Percentiles rank a stretch among this genome's conserved stretches.
phyloP scores from a whole-genome alignment of 2,329 filamentous ascomycete genomes.

The Verticillium nubilum region DNA sequence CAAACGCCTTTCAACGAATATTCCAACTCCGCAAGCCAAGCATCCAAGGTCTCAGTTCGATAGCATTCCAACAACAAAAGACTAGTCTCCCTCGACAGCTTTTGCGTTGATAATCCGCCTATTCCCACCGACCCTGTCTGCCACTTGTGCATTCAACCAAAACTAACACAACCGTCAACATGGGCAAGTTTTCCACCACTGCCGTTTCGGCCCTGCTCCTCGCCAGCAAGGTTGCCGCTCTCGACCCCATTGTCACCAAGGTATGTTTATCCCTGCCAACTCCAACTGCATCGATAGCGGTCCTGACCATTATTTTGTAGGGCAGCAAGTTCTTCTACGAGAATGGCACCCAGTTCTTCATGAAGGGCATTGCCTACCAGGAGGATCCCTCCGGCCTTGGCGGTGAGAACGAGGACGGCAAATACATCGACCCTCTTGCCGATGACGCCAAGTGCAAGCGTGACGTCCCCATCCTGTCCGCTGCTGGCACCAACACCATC shows the following conservation, averaged over 20 bases:
- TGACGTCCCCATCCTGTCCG: constrained; percentile 74
- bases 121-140: neutral
- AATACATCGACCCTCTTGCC: constrained; percentile 79
- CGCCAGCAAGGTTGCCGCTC: constrained; percentile 34
- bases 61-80: neutral
- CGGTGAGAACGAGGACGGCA: constrained; percentile 36
- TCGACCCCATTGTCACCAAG: constrained; percentile 65
- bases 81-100: neutral
- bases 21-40: neutral
- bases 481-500: constrained; percentile 85
- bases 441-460: constrained; percentile 68
- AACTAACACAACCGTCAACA: constrained; percentile 2
- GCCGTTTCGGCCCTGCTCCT: constrained; percentile 34
- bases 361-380: constrained; percentile 95
- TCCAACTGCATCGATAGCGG: neutral
- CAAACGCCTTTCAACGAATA: neutral
- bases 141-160: neutral
- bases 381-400: constrained; percentile 62
- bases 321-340: constrained; percentile 87
- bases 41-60: neutral
- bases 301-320: constrained; percentile 27
- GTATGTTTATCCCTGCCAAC: constrained; percentile 28
- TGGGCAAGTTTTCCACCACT: constrained; percentile 9
- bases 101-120: neutral
- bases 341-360: constrained; percentile 64